Base-by-base conservation (phyloP, 805 yeast species). In the Candida andamanensis region DNA sequence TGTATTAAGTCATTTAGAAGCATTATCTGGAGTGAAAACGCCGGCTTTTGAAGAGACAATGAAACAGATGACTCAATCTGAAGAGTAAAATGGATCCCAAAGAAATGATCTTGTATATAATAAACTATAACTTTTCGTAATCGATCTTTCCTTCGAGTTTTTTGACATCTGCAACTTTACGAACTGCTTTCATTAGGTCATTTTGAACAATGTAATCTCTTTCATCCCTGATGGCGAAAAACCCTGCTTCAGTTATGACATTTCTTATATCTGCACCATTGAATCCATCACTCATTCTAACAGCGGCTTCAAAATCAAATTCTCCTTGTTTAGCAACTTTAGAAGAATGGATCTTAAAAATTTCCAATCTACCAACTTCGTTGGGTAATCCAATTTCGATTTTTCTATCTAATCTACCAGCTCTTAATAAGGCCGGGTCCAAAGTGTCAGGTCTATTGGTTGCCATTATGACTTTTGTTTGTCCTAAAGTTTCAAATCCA, bases 401-500 rank as follows among this genome's bases (percentile, higher is more conserved):
- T 60, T 90, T 90, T 56, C 97, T 77, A 63, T 90, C 98, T 56
- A 90, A 76, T 67, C 98, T 80, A 46, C 98, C 98, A 2, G 98
- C 96, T 69, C 98, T 84, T 49, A 90, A 72, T 47, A 90, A 71
- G 4, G 98, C 98, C 10, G 98, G 98, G 60, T 90, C 98, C 44
- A 90, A 71, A 9, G 97, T 92, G 56, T 90, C 98, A 8, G 98
- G 98, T 64, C 98, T 78, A 61, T 90, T 90, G n/a, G 98, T 90
- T 20, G 98, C 98, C 98, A 90, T 90, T 51, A 90, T 90, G 32
- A 90, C 87, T 65, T 90, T 90, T 2, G 98, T 90, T 60, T 87
- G 95, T 17, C 98, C 98, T 51, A 90, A 72, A 37, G 86, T 83
- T 58, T 90, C 97, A 58, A 90, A 90, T 39, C 98, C 98, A 59